Base-by-base conservation (phyloP, 352 stramenopile genomes). In the Pythium dissimile region DNA sequence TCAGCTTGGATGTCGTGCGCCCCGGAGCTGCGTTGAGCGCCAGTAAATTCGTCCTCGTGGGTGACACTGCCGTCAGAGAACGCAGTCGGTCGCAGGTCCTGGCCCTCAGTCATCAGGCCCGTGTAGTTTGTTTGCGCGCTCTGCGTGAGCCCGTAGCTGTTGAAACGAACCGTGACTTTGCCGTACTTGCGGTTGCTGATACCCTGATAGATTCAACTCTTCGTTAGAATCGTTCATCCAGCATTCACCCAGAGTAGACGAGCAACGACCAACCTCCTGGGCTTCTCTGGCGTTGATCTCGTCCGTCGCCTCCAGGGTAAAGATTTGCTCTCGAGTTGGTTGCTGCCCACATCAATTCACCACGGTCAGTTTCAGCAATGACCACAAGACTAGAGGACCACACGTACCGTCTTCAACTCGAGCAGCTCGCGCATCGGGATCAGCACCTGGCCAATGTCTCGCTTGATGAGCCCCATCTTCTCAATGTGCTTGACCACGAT, bases 11-110 rank as follows among this genome's bases (percentile, higher is more conserved):
- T 72, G 58, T 91, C 67, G 54, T 91, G 77, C 27, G 67, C 47
- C 39, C 62, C 53, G 11, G 84, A 37, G 24, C 62, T 74, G 35
- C 47, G 49, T 42, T 67, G 75, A 26, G 61, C 67, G 27, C 57
- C 78, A 24, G 53, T 76, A 43, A 91, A 91, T 37, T 91, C 77
- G 50, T 91, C 81, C 61, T 91, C 81, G 43, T 91, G 78, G 8
- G 77, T 61, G 26, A 91, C 76, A 45, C 71, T 62, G 41, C 72
- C 69, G 20, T 74, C 55, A 27, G 75, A 75, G 52, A 87, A 71
- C 31, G 67, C 59, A 7, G 77, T 85, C 16, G 75, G 65, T 2
- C 77, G 80, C 12, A 72, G 48, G 18, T 84, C 75, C 15, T 35
- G 41, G 26, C 41, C 35, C 13, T 31, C 35, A 10, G 72, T 70